phyloP scores from a whole-genome alignment of 164 flowering plant species.

The Euptelea pleiosperma region DNA sequence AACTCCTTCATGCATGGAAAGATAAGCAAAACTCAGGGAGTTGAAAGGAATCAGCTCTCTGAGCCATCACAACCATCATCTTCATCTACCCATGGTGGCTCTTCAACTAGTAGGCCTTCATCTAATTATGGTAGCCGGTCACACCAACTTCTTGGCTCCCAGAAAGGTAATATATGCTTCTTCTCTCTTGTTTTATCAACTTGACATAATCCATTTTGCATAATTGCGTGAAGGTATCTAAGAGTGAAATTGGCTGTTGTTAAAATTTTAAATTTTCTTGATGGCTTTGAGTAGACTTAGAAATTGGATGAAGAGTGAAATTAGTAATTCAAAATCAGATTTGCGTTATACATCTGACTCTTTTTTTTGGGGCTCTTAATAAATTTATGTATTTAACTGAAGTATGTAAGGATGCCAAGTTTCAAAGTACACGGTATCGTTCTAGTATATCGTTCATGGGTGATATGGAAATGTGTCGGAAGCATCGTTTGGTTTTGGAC shows the following conservation, averaged over 20 bases:
- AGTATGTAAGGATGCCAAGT: no score
- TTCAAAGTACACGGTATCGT: no score
- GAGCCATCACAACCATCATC: constrained; percentile 42
- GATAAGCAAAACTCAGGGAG: constrained; percentile 35
- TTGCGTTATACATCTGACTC: no score
- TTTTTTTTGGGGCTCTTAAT: no score
- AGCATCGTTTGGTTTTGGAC: no score
- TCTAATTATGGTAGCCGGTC: constrained; percentile 63
- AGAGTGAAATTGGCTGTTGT: not conserved
- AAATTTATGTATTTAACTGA: no score
- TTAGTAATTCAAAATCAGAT: no score
- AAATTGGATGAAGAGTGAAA: no score
- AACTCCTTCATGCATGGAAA: constrained; percentile 33
- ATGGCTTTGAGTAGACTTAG: no score
- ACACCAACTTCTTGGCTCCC: constrained; percentile 45
- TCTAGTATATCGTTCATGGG: no score
- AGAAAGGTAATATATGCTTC: constrained; percentile 27
- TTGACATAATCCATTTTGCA: not conserved
- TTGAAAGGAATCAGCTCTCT: constrained; percentile 36
- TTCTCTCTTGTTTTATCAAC: not conserved
- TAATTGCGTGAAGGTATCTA: not conserved
- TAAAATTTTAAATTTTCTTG: no score
- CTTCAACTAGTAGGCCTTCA: constrained; percentile 48
- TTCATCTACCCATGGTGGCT: constrained; percentile 30
- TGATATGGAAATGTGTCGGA: no score